phyloP scores from a whole-genome alignment of 768 basidiomycete species.

The Amanita muscaria region DNA sequence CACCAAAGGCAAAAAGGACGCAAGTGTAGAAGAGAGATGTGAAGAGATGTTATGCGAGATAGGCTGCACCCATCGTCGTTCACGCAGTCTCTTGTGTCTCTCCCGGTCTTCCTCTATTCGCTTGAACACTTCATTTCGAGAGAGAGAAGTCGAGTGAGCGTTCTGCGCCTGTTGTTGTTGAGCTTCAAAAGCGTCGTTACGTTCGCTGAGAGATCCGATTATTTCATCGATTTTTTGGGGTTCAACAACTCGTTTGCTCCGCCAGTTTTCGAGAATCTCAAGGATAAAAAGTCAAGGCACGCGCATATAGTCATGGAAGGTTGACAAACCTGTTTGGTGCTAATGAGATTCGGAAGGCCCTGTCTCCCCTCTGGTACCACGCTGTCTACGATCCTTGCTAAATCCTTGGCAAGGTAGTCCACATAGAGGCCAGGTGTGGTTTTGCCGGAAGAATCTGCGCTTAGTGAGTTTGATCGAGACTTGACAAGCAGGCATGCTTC shows the following conservation, averaged over 20 bases:
- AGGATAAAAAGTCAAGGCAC: not conserved
- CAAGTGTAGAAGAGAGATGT: slow-evolving; percentile 34
- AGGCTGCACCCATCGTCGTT: slow-evolving; percentile 87
- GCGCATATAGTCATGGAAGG: not conserved
- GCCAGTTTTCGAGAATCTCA: slow-evolving; percentile 89
- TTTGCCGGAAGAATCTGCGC: slow-evolving; percentile 18
- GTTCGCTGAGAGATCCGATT: slow-evolving; percentile 44
- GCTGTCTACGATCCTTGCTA: slow-evolving; percentile 66
- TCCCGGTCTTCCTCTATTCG: slow-evolving; percentile 91
- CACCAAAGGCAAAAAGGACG: slow-evolving; percentile 52
- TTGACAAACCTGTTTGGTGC: slow-evolving; percentile 68
- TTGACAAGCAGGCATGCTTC: slow-evolving; percentile 67
- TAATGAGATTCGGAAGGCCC: slow-evolving; percentile 80
- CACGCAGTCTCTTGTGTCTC: slow-evolving; percentile 84
- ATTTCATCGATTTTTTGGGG: slow-evolving; percentile 70
- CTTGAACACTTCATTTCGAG: slow-evolving; percentile 65
- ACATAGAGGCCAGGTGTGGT: slow-evolving; percentile 53
- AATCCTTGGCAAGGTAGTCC: slow-evolving; percentile 68
- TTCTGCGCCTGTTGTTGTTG: slow-evolving; percentile 12
- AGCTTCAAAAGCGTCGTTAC: slow-evolving; percentile 18
- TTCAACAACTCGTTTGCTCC: slow-evolving; percentile 76
- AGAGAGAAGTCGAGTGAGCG: slow-evolving; percentile 27
- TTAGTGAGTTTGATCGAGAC: slow-evolving; percentile 39
- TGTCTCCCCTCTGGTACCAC: slow-evolving; percentile 88
- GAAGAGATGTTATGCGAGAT: slow-evolving; percentile 41